These are phyloP conservation scores for Alternaria brassicae DNA, from an alignment of 2,329 filamentous ascomycete species.

Conservation along the genomic window DNA sequence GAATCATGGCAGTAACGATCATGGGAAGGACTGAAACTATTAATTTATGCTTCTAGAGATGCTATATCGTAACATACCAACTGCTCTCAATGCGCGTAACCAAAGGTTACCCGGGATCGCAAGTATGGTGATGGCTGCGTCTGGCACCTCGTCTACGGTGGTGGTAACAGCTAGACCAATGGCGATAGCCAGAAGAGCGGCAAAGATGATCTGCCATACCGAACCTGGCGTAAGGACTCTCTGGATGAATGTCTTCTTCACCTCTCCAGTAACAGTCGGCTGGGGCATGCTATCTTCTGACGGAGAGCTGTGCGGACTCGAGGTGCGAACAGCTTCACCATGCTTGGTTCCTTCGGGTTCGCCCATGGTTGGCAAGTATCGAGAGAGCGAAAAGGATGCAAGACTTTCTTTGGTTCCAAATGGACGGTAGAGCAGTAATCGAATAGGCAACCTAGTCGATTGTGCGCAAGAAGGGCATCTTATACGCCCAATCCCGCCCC, in stretches of 20 bases:
- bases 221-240: slow-evolving; percentile 54
- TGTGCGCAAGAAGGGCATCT: slow-evolving; percentile 16
- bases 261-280: slow-evolving; percentile 18
- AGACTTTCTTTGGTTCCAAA: neutral
- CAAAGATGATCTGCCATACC: slow-evolving; percentile 59
- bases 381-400: neutral
- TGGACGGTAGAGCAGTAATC: neutral
- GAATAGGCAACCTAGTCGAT: neutral
- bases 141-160: slow-evolving; percentile 54
- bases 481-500: slow-evolving; percentile 23
- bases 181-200: slow-evolving; percentile 58
- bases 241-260: slow-evolving; percentile 46
- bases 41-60: neutral
- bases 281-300: slow-evolving; percentile 18
- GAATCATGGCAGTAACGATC: slow-evolving; percentile 61
- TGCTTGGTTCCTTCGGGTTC: slow-evolving; percentile 28
- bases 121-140: slow-evolving; percentile 53
- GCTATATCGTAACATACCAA: slow-evolving; percentile 48
- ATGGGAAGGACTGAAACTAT: slow-evolving; percentile 57
- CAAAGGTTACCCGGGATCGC: slow-evolving; percentile 60
- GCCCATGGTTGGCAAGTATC: slow-evolving; percentile 20
- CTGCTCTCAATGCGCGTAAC: slow-evolving; percentile 59
- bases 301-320: slow-evolving; percentile 16
- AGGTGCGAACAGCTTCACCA: slow-evolving; percentile 18
- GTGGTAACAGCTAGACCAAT: slow-evolving; percentile 59